Conservation (phyloP, 805 yeast species). For the Kazachstania psychrophila region DNA sequence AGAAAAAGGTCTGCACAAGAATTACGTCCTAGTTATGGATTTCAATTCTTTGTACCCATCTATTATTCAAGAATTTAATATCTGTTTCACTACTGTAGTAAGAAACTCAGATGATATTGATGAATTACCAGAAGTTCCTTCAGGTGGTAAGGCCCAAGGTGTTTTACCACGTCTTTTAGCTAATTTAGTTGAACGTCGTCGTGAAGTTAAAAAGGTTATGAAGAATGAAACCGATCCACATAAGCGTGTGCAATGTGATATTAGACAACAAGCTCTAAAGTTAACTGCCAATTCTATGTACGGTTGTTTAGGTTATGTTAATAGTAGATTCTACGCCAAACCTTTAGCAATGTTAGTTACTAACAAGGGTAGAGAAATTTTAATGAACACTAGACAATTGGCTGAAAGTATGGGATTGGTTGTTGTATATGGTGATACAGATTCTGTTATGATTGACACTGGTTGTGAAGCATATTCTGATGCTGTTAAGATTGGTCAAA, state of each 20-base stretch:
- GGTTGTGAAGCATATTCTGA: slow-evolving; percentile 59
- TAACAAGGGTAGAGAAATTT: slow-evolving; percentile 88
- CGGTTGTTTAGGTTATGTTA: slow-evolving; percentile 90
- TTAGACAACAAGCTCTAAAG: slow-evolving; percentile 91
- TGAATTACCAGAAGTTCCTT: slow-evolving; percentile 62
- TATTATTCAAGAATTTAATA: slow-evolving; percentile 92
- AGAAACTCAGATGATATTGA: slow-evolving; percentile 50
- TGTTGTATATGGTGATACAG: slow-evolving; percentile 97
- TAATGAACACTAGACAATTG: slow-evolving; percentile 83
- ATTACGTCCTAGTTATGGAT: slow-evolving; percentile 89
- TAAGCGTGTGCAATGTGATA: slow-evolving; percentile 80
- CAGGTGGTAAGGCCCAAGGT: slow-evolving; percentile 51
- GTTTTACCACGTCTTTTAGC: slow-evolving; percentile 79
- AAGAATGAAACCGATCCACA: slow-evolving; percentile 58
- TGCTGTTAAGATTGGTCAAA: slow-evolving; percentile 74
- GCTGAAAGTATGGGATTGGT: slow-evolving; percentile 78
- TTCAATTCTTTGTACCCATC: slow-evolving; percentile 96
- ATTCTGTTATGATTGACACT: slow-evolving; percentile 97
- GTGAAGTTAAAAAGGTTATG: slow-evolving; percentile 80
- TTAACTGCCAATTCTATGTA: slow-evolving; percentile 99
- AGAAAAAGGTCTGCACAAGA: slow-evolving; percentile 85
- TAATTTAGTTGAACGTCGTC: slow-evolving; percentile 80
- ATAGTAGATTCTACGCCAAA: slow-evolving; percentile 89
- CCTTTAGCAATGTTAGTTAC: slow-evolving; percentile 95
- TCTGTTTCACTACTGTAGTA: slow-evolving; percentile 92